Base-by-base conservation (phyloP, 345 rosid species). In the Eucalyptus rudis region DNA sequence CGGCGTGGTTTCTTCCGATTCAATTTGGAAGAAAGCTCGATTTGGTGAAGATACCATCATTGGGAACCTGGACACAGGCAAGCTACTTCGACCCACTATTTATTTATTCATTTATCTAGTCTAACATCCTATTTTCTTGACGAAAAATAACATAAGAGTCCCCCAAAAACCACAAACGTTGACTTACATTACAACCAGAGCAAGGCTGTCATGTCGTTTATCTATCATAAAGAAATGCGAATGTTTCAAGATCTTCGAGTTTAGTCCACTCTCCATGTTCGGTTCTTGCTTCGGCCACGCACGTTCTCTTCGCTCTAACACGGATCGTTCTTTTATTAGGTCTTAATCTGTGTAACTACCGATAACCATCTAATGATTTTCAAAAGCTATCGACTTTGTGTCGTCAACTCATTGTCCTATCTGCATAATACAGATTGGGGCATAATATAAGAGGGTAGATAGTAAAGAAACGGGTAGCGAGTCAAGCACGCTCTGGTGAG, bases 41-140 rank as follows among this genome's bases (percentile, higher is more conserved):
- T 96, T 90, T 66, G 99, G 99, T 36, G 94, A 95, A 93, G 98
- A 96, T 86, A 86, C 94, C 33, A 97, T 96, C 87, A 95, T 97
- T 31, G 99, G 96, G 64, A 97, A 96, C 89, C 96, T 97, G 68
- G 99, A 97, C 92, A 92, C 99, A 4, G 99, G 99, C 96, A 36
- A 89, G 92, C 88, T 4, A 51, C 79, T 62, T 83, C 43, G 13
- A 2, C 17, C 31, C 66, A 17, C 44, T 52, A 50, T 40, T 59
- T 64, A 87, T 54, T 85, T 79, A 52, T 43, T 87, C 68, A 50
- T 87, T 15, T 51, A 51, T 56, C 33, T 68, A 62, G 29, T 36
- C 4, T 66, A 24, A 25, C 31, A 14, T 58, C 19, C 3, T 56
- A 4, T 29, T 25, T 66, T 49, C 68, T 33, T 40, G 83, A 76